Conservation (phyloP, 164 flowering plant species). For the Chimonanthus praecox region DNA sequence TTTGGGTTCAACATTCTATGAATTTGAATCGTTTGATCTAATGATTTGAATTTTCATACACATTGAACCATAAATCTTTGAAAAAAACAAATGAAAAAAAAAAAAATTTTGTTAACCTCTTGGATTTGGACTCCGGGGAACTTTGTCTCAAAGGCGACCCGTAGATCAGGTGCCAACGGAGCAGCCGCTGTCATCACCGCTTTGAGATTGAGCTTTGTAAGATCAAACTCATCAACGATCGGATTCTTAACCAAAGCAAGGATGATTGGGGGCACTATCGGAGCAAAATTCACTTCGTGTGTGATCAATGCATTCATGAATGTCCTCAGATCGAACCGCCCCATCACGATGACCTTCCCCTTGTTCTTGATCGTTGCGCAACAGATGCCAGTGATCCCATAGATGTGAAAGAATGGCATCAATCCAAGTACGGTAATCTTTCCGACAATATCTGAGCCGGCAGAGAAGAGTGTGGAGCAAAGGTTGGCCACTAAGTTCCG, state of each 20-base stretch:
- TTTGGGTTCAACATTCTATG: not conserved
- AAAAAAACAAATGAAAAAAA: too few species aligned
- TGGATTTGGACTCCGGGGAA: constrained; percentile 89
- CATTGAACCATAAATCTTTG: too few species aligned
- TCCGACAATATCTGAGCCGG: constrained; percentile 62
- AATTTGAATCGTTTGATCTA: too few species aligned
- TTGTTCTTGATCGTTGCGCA: constrained; percentile 79
- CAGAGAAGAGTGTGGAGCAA: constrained; percentile 81
- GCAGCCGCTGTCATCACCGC: constrained; percentile 97
- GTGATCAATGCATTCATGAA: constrained; percentile 62
- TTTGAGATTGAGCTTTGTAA: constrained; percentile 55
- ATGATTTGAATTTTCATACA: too few species aligned
- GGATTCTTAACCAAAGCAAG: constrained; percentile 76
- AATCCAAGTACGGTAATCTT: constrained; percentile 73
- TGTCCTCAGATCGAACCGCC: constrained; percentile 61
- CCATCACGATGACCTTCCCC: constrained; percentile 92
- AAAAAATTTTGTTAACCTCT: constrained; percentile 42
- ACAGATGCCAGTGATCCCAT: constrained; percentile 84
- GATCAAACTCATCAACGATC: constrained; percentile 75
- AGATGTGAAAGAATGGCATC: constrained; percentile 94
- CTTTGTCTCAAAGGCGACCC: constrained; percentile 59
- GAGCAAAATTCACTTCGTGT: constrained; percentile 79
- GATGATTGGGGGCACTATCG: constrained; percentile 94
- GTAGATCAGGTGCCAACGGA: constrained; percentile 89
- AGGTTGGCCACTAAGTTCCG: constrained; percentile 80